A percentile compares a stretch with the other conserved stretches of the same genome.
Conservation (phyloP, 495 filamentous ascomycete genomes). For the Cercophora sp. region DNA sequence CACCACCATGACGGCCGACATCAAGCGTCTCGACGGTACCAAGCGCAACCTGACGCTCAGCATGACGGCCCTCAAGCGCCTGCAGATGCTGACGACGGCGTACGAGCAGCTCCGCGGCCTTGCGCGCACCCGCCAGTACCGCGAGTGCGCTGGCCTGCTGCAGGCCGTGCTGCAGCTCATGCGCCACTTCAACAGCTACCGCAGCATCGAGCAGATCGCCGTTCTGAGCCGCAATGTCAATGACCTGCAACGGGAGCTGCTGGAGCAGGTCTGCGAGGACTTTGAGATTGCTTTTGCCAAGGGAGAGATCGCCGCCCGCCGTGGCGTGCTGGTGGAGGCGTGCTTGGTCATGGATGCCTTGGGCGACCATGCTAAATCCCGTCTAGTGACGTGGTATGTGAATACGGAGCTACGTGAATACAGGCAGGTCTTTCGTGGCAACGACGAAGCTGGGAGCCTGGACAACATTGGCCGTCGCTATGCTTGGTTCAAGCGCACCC, state of each 20-base stretch:
- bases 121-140: constrained; percentile 83
- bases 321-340: constrained; percentile 72
- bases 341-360: constrained; percentile 94
- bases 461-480: constrained; percentile 96
- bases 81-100: constrained; percentile 98
- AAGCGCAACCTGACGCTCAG: constrained; percentile 95
- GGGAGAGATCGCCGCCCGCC: constrained; percentile 69
- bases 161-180: constrained; percentile 97
- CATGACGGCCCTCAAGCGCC: constrained; percentile 94
- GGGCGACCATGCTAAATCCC: constrained; percentile 78
- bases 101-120: constrained; percentile 91
- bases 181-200: constrained; percentile 97
- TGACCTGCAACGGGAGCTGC: constrained; percentile 86
- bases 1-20: constrained; percentile 98
- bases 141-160: constrained; percentile 91
- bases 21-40: constrained; percentile 93
- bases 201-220: constrained; percentile 96
- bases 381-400: constrained; percentile 93
- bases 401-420: constrained; percentile 97
- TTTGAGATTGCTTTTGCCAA: constrained; percentile 95
- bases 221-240: constrained; percentile 88
- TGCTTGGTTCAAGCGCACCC: constrained; percentile 92
- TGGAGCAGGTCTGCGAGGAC: constrained; percentile 97
- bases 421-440: constrained; percentile 88
- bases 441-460: constrained; percentile 92